Percentiles rank a stretch among this genome's conserved stretches.
These are phyloP conservation scores for Beauveria varroae DNA, from an alignment of 2,329 filamentous ascomycete species.

Conservation along the genomic window DNA sequence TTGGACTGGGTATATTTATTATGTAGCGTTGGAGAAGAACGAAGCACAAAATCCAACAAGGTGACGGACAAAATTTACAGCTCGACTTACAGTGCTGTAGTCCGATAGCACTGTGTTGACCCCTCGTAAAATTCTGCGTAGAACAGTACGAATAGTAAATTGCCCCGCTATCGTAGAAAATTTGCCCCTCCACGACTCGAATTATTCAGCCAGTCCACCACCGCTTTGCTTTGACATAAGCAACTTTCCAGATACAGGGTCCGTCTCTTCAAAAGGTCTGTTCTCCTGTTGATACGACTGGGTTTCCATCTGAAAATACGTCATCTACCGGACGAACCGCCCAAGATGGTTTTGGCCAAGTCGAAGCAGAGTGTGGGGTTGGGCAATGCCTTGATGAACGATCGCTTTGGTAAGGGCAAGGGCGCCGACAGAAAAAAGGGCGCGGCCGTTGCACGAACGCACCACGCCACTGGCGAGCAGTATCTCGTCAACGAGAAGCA, in stretches of 20 bases:
- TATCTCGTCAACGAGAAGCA: constrained; percentile 88
- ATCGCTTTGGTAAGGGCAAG: constrained; percentile 92
- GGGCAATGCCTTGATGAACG: constrained; percentile 97
- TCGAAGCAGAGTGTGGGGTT: constrained; percentile 92
- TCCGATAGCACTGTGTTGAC: constrained; percentile 23
- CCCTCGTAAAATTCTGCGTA: neutral
- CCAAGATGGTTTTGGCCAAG: constrained; percentile 62
- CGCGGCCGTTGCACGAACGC: constrained; percentile 53
- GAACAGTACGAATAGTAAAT: constrained; percentile 22
- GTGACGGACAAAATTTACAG: constrained; percentile 23
- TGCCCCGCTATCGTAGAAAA: constrained; percentile 24
- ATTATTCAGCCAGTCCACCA: constrained; percentile 30
- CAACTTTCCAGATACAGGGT: neutral
- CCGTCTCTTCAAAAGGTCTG: neutral
- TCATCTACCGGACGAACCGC: constrained; percentile 14
- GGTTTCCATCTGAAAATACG: neutral
- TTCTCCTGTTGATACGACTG: neutral
- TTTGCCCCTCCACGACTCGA: constrained; percentile 42
- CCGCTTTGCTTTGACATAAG: constrained; percentile 10
- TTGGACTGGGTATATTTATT: constrained; percentile 29
- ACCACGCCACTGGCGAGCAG: constrained; percentile 74
- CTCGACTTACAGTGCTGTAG: neutral
- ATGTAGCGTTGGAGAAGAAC: constrained; percentile 12
- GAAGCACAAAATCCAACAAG: constrained; percentile 8
- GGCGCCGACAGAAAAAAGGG: constrained; percentile 70